A percentile compares a stretch with the other conserved stretches of the same genome.
Evolutionary conservation across 768 basidiomycete species (phyloP).

Genomic region (Kwoniella europaea): DNA sequence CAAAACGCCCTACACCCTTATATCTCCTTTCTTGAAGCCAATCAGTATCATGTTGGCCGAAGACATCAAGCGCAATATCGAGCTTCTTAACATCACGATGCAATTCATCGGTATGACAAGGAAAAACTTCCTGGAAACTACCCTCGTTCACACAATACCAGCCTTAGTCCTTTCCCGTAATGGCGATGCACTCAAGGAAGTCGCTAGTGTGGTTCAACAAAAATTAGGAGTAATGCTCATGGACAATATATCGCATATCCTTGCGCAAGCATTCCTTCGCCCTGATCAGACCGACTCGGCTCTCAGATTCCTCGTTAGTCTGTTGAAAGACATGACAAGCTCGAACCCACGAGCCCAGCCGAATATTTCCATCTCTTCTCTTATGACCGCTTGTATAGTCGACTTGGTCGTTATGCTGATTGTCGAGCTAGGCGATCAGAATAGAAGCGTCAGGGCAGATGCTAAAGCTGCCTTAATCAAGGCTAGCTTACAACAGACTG

Average conservation of each 20-base stretch:
- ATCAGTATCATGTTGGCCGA: slow-evolving; percentile 47
- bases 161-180: slow-evolving; percentile 39
- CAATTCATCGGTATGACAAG: slow-evolving; percentile 45
- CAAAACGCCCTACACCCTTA: slow-evolving; percentile 50
- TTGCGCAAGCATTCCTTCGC: slow-evolving; percentile 46
- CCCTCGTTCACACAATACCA: slow-evolving; percentile 45
- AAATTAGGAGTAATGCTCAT: slow-evolving; percentile 44
- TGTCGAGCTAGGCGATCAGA: slow-evolving; percentile 75
- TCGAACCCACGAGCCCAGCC: slow-evolving; percentile 20
- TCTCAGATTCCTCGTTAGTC: slow-evolving; percentile 41
- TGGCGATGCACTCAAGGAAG: slow-evolving; percentile 25
- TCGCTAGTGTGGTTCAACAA: slow-evolving; percentile 36
- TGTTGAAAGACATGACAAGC: slow-evolving; percentile 32
- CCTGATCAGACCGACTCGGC: slow-evolving; percentile 23
- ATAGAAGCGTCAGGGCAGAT: slow-evolving; percentile 62
- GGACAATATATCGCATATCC: slow-evolving; percentile 38
- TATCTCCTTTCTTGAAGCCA: slow-evolving; percentile 44
- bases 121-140: slow-evolving; percentile 49
- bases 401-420: slow-evolving; percentile 76
- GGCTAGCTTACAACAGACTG: slow-evolving; percentile 51
- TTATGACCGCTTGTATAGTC: slow-evolving; percentile 70
- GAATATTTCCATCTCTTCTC: slow-evolving; percentile 31
- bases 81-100: slow-evolving; percentile 45
- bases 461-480: slow-evolving; percentile 57
- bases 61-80: slow-evolving; percentile 24